Percentiles rank a stretch among this genome's conserved stretches.
Evolutionary conservation across 169 alveolate genomes (phyloP).

Genomic region (Eimeria mitis): DNA sequence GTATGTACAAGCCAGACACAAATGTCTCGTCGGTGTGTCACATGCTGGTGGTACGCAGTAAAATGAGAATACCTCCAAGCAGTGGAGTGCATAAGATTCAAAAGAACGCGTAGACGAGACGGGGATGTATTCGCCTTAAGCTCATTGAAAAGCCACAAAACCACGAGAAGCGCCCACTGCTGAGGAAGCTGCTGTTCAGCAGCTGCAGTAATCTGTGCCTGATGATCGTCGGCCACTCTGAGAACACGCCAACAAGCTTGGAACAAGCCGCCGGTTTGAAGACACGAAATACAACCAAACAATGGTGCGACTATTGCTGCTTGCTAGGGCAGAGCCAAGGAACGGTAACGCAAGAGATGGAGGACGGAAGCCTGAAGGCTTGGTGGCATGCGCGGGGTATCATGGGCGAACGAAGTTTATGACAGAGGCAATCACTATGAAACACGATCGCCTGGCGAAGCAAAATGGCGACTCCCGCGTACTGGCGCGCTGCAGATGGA

Average conservation of each 20-base stretch:
- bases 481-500: constrained; percentile 67
- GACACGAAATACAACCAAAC: too few species aligned
- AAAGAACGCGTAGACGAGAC: not conserved
- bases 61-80: constrained; percentile 55
- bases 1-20: not conserved
- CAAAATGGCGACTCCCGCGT: not conserved
- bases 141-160: constrained; percentile 45
- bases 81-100: constrained; percentile 5
- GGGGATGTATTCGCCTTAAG: constrained; percentile 21
- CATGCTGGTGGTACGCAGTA: not conserved
- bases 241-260: not conserved
- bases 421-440: not conserved
- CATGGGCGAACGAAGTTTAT: not conserved
- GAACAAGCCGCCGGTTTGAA: not conserved
- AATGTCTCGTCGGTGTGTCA: not conserved
- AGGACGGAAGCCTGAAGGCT: not conserved
- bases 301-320: not conserved
- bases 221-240: constrained; percentile 23
- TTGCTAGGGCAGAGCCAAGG: not conserved
- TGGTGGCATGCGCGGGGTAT: not conserved
- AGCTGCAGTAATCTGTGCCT: constrained; percentile 41
- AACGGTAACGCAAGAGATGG: not conserved
- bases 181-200: constrained; percentile 54
- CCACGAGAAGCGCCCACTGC: constrained; percentile 52
- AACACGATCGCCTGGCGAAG: not conserved